Conservation (phyloP, 345 rosid species). For the Erucastrum elatum region DNA sequence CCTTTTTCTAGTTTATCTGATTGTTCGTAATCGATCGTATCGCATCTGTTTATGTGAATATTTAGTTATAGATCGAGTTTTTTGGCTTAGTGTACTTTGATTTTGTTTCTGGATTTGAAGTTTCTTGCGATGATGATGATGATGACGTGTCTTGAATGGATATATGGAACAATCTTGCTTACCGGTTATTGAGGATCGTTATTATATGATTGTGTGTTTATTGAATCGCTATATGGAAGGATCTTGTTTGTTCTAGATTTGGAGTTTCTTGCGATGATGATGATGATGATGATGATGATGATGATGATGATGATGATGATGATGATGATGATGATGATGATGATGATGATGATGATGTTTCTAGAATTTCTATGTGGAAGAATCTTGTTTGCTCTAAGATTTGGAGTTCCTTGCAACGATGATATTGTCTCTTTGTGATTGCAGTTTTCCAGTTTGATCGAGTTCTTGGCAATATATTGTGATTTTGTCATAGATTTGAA, state of each 20-base stretch:
- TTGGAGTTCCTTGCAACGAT: background rate
- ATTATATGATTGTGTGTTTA: too few relatives aligned
- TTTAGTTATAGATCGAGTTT: background rate
- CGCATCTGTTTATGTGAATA: background rate
- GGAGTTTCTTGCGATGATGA: background rate
- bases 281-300: too few relatives aligned
- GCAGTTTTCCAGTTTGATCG: too few relatives aligned
- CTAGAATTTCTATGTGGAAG: background rate
- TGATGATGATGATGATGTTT: too few relatives aligned
- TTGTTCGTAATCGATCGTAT: background rate
- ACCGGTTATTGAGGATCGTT: too few relatives aligned
- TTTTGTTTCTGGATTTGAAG: background rate
- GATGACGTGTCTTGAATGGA: background rate
- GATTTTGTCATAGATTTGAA: too few relatives aligned
- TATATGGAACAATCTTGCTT: too few relatives aligned
- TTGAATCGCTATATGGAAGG: too few relatives aligned
- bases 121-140: background rate
- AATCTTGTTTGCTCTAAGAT: background rate
- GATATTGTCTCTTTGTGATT: too few relatives aligned
- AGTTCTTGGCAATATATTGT: too few relatives aligned
- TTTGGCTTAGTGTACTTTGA: background rate
- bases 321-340: too few relatives aligned
- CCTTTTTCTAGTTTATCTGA: background rate
- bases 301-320: too few relatives aligned
- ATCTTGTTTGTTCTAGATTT: background rate